These are phyloP conservation scores for Beauveria pseudobassiana DNA, from an alignment of 2,329 filamentous ascomycete species.

Conservation along the genomic window DNA sequence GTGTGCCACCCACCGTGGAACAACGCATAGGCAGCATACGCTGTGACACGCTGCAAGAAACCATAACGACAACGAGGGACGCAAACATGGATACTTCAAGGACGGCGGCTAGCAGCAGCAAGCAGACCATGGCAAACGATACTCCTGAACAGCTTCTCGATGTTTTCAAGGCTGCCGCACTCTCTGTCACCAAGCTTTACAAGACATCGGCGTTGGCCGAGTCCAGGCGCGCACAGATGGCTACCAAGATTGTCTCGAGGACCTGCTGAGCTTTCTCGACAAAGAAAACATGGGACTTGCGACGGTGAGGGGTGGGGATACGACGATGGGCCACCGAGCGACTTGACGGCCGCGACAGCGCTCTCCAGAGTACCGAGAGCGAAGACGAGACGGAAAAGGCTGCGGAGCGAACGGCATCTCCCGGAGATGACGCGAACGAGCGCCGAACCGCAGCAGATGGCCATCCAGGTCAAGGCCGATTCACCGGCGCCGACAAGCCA, in stretches of 20 bases:
- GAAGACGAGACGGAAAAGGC: constrained; percentile 62
- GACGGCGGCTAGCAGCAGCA: constrained; percentile 11
- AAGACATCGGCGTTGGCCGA: constrained; percentile 80
- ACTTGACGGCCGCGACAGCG: constrained; percentile 53
- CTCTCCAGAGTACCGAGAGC: constrained; percentile 51
- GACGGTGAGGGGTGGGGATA: constrained; percentile 68
- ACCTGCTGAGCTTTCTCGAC: constrained; percentile 79
- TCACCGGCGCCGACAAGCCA: constrained; percentile 20
- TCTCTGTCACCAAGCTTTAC: constrained; percentile 94
- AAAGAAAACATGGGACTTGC: constrained; percentile 69
- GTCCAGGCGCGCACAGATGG: constrained; percentile 69
- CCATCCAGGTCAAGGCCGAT: constrained; percentile 17
- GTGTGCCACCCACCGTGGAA: background rate
- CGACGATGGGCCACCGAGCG: constrained; percentile 62
- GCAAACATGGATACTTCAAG: constrained; percentile 1
- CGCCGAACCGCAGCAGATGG: constrained; percentile 29
- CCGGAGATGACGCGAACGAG: constrained; percentile 46
- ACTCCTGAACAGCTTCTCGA: constrained; percentile 65
- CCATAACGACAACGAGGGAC: background rate
- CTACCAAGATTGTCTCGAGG: constrained; percentile 90
- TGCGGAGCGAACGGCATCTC: constrained; percentile 48
- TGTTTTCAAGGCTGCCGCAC: constrained; percentile 83
- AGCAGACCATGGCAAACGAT: constrained; percentile 25
- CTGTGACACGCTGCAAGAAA: background rate
- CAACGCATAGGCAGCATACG: background rate